Evolutionary conservation across 2,329 filamentous ascomycete genomes (phyloP).

Genomic region (Colletotrichum lupini): DNA sequence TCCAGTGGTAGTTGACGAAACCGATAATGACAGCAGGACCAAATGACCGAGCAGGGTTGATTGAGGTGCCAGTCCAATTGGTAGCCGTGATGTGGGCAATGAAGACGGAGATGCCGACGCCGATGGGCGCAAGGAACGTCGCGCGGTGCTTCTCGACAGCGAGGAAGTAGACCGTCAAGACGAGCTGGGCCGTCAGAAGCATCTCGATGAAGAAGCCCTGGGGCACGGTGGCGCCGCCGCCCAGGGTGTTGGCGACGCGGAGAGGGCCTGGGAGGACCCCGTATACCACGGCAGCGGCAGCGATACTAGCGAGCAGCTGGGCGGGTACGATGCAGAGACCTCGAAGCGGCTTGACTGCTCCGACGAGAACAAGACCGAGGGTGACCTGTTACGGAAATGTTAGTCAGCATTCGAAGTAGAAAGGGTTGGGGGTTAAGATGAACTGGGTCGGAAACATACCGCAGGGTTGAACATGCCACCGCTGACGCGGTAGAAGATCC

Average conservation of each 20-base stretch:
- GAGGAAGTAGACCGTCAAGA: slow-evolving; percentile 75
- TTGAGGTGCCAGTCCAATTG: slow-evolving; percentile 58
- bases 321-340: slow-evolving; percentile 62
- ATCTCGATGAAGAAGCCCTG: slow-evolving; percentile 76
- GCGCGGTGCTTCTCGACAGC: slow-evolving; percentile 79
- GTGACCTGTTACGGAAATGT: slow-evolving; percentile 52
- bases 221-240: slow-evolving; percentile 58
- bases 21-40: slow-evolving; percentile 56
- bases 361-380: slow-evolving; percentile 67
- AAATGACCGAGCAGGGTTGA: slow-evolving; percentile 63
- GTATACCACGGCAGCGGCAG: slow-evolving; percentile 66
- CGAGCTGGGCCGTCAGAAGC: slow-evolving; percentile 73
- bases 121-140: slow-evolving; percentile 77
- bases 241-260: slow-evolving; percentile 65
- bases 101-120: slow-evolving; percentile 78
- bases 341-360: slow-evolving; percentile 63
- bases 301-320: slow-evolving; percentile 69
- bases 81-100: slow-evolving; percentile 59
- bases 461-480: slow-evolving; percentile 62
- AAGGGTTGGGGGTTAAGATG: background rate
- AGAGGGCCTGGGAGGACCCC: slow-evolving; percentile 67
- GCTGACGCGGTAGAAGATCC: slow-evolving; percentile 66
- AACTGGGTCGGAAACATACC: background rate
- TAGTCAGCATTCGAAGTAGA: background rate
- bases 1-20: slow-evolving; percentile 61